Evolutionary conservation across 371 early-diverging fungal genomes (phyloP).

Genomic region (Mortierella sp.): DNA sequence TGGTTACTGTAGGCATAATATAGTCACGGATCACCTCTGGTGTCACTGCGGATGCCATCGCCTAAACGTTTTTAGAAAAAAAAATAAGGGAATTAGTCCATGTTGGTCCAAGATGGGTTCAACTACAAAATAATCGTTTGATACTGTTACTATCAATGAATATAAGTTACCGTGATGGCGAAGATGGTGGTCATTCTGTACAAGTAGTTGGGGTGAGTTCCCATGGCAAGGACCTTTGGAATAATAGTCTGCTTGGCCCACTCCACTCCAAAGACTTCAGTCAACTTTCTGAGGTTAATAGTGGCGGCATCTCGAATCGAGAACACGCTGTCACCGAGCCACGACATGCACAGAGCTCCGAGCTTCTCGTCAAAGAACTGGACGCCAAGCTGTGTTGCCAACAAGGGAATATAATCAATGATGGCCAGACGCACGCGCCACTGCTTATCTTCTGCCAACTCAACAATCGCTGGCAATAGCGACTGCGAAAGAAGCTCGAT

Average conservation of each 20-base stretch:
- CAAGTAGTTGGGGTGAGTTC: conserved; percentile 90
- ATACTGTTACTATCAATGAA: background rate
- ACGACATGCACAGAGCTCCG: conserved; percentile 93
- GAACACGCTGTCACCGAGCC: conserved; percentile 96
- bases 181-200: conserved; percentile 98
- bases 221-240: conserved; percentile 94
- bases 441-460: conserved; percentile 98
- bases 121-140: too few relatives aligned
- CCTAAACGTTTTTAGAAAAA: conserved; percentile 59
- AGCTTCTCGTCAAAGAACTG: conserved; percentile 98
- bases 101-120: too few relatives aligned
- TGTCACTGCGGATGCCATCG: conserved; percentile 90
- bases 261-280: conserved; percentile 98
- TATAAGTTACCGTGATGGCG: conserved; percentile 83
- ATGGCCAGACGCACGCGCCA: conserved; percentile 99
- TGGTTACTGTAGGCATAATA: conserved; percentile 90
- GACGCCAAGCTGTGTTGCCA: conserved; percentile 95
- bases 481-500: conserved; percentile 97
- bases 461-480: conserved; percentile 97
- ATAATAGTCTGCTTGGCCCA: conserved; percentile 96
- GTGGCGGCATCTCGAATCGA: conserved; percentile 98
- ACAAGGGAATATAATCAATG: conserved; percentile 97
- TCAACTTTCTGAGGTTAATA: conserved; percentile 89
- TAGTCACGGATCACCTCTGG: conserved; percentile 89
- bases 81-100: background rate